Conservation (phyloP, 441 rosid genomes). For the Pelargonium australe region DNA sequence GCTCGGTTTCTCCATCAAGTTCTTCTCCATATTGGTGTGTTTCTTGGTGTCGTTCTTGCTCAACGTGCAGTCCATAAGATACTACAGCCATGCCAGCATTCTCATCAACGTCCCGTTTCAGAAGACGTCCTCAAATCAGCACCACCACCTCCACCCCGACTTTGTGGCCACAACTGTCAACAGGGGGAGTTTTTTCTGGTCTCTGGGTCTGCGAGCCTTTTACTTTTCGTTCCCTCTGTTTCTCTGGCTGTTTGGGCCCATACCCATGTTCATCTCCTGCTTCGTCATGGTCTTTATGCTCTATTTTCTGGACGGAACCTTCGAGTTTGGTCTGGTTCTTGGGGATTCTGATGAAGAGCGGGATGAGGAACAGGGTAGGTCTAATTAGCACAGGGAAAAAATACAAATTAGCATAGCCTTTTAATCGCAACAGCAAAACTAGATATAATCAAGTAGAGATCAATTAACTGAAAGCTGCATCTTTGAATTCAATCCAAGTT, state of each 20-base stretch:
- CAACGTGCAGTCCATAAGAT: conserved; percentile 73
- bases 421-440: not conserved
- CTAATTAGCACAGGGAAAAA: not conserved
- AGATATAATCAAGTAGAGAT: not conserved
- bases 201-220: conserved; percentile 73
- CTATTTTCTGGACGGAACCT: conserved; percentile 55
- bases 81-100: conserved; percentile 85
- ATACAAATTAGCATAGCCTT: not conserved
- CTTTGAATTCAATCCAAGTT: conserved; percentile 23
- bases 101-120: conserved; percentile 76
- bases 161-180: conserved; percentile 63
- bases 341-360: conserved; percentile 25
- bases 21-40: conserved; percentile 66
- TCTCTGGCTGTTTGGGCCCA: conserved; percentile 86
- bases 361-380: conserved; percentile 28
- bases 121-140: conserved; percentile 32
- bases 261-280: conserved; percentile 68
- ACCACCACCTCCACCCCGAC: conserved; percentile 39
- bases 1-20: conserved; percentile 51
- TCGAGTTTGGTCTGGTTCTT: conserved; percentile 33
- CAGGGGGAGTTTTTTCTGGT: conserved; percentile 83
- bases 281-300: conserved; percentile 47
- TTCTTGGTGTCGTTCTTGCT: conserved; percentile 72
- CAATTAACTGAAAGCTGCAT: not conserved
- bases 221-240: conserved; percentile 83